phyloP scores from a whole-genome alignment of 805 yeast species.

The Tanozyma kutaoensis region DNA sequence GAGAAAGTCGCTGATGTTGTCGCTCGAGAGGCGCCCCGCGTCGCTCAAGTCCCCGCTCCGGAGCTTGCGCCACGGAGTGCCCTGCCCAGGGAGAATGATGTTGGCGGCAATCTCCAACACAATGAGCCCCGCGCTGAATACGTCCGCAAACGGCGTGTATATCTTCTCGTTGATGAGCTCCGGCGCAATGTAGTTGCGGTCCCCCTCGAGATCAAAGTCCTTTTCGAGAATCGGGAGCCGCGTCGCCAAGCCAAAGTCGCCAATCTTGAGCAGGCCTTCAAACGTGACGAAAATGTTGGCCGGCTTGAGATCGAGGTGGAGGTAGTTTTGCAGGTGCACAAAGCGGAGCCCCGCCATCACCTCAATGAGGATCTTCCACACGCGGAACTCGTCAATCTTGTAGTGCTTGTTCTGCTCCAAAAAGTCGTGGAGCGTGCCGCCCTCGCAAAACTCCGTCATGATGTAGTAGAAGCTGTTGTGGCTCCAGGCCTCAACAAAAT shows the following conservation, averaged over 20 bases:
- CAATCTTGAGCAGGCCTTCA: constrained; percentile 88
- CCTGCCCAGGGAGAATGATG: constrained; percentile 89
- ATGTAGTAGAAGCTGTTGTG: constrained; percentile 63
- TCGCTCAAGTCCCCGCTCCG: constrained; percentile 92
- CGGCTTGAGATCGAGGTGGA: constrained; percentile 89
- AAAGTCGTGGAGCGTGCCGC: constrained; percentile 78
- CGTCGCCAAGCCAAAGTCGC: constrained; percentile 94
- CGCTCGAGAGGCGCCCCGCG: constrained; percentile 69
- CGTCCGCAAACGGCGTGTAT: constrained; percentile 87
- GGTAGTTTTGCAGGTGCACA: constrained; percentile 59
- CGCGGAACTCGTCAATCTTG: constrained; percentile 86
- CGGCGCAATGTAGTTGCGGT: constrained; percentile 94
- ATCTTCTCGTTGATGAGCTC: constrained; percentile 74
- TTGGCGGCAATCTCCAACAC: constrained; percentile 95
- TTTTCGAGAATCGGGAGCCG: constrained; percentile 53
- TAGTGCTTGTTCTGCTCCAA: constrained; percentile 61
- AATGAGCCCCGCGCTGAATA: constrained; percentile 86
- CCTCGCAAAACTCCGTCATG: constrained; percentile 92
- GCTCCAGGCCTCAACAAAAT: constrained; percentile 81
- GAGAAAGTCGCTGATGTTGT: constrained; percentile 28
- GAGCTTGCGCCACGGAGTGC: constrained; percentile 90
- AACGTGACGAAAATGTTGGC: constrained; percentile 90
- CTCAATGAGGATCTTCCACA: constrained; percentile 91
- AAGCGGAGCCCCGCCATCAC: constrained; percentile 65
- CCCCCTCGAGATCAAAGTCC: constrained; percentile 88